These are phyloP conservation scores for Coemansia sp. DNA, from an alignment of 192 early-diverging fungal species.

Conservation along the genomic window DNA sequence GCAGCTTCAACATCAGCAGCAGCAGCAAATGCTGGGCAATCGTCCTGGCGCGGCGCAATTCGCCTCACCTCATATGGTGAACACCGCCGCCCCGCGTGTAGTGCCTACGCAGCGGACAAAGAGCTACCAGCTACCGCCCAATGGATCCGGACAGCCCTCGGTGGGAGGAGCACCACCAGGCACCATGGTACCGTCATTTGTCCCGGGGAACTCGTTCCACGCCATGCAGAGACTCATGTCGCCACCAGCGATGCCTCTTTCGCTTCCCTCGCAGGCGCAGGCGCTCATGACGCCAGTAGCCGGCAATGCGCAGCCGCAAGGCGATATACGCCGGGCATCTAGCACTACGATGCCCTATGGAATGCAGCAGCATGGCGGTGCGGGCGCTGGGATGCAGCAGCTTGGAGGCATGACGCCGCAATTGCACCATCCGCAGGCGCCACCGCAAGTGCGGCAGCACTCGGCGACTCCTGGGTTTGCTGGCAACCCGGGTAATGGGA, in stretches of 20 bases:
- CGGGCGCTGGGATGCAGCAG: background rate
- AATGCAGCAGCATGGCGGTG: background rate
- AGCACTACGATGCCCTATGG: background rate
- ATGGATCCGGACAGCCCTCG: constrained; percentile 7
- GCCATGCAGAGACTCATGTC: constrained; percentile 39
- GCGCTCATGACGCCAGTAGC: constrained; percentile 30
- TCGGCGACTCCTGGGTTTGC: background rate
- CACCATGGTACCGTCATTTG: background rate
- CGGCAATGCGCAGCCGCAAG: constrained; percentile 14
- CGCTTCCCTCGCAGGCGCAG: constrained; percentile 25
- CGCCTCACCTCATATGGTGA: constrained; percentile 27
- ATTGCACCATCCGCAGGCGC: background rate
- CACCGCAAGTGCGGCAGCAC: background rate
- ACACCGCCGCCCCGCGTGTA: constrained; percentile 18
- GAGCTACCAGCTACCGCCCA: constrained; percentile 10
- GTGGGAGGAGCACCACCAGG: background rate
- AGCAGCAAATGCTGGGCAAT: constrained; percentile 6
- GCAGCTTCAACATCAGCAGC: constrained; percentile 9
- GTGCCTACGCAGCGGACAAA: constrained; percentile 37
- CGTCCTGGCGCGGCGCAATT: constrained; percentile 12
- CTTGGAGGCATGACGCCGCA: constrained; percentile 4
- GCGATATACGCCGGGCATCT: background rate
- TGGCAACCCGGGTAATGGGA: background rate
- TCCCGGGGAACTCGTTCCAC: constrained; percentile 9
- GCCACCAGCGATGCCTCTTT: background rate